Percentiles rank a stretch among this genome's conserved stretches.
Evolutionary conservation across 1,284 basidiomycete genomes (phyloP).

Genomic region (Ceratobasidium theobromae): DNA sequence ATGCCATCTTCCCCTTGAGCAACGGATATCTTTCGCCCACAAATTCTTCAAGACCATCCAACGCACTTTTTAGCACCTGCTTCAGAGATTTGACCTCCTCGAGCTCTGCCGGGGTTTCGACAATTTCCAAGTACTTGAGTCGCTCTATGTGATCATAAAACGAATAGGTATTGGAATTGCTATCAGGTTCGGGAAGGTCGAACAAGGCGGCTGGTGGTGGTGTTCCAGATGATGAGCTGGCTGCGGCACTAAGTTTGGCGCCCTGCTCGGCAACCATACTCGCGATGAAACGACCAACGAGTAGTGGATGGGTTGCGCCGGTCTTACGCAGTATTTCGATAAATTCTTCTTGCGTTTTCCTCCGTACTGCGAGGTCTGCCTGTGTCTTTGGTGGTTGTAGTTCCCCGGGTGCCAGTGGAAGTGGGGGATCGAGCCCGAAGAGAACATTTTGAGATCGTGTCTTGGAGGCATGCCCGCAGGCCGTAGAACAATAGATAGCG

Average conservation of each 20-base stretch:
- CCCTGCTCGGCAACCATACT: constrained; percentile 68
- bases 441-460: constrained; percentile 65
- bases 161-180: constrained; percentile 50
- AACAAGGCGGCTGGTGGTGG: constrained; percentile 42
- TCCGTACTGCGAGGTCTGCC: constrained; percentile 45
- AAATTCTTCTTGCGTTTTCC: constrained; percentile 58
- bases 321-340: constrained; percentile 55
- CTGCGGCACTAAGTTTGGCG: constrained; percentile 49
- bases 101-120: constrained; percentile 43
- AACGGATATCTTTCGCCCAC: constrained; percentile 60
- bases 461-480: constrained; percentile 59
- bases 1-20: constrained; percentile 68
- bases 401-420: constrained; percentile 49
- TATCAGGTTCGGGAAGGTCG: constrained; percentile 45
- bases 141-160: constrained; percentile 75
- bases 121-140: constrained; percentile 61
- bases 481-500: constrained; percentile 69
- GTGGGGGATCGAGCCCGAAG: constrained; percentile 62
- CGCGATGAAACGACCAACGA: constrained; percentile 69
- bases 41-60: constrained; percentile 66
- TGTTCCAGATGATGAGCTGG: constrained; percentile 40
- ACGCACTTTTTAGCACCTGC: constrained; percentile 57
- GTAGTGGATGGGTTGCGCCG: constrained; percentile 52
- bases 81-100: constrained; percentile 58
- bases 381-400: constrained; percentile 42